These are phyloP conservation scores for Daldinia eschscholtzii DNA, from an alignment of 2,329 filamentous ascomycete genomes.

Conservation along the genomic window DNA sequence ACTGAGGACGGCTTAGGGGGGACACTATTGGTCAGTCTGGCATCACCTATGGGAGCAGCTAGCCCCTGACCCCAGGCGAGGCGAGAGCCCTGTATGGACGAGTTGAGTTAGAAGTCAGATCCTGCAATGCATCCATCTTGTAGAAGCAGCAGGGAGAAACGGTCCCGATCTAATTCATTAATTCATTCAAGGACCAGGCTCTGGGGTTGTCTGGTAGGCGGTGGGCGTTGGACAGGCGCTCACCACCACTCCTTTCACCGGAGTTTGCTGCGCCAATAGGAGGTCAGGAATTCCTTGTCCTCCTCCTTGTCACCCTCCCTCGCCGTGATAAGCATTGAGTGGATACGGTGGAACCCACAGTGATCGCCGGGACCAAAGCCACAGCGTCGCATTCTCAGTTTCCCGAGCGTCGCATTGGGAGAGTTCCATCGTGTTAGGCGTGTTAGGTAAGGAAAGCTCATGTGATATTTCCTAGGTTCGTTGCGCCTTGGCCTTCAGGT, in stretches of 20 bases:
- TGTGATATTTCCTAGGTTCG: conserved; percentile 45
- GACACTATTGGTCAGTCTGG: not conserved
- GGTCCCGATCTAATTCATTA: conserved; percentile 40
- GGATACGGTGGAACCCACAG: conserved; percentile 25
- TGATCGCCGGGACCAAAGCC: conserved; percentile 44
- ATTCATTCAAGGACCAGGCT: conserved; percentile 42
- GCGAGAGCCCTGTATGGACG: conserved; percentile 21
- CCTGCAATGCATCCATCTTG: conserved; percentile 44
- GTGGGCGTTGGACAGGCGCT: conserved; percentile 10
- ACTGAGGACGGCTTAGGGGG: conserved; percentile 1
- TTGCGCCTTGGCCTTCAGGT: conserved; percentile 35
- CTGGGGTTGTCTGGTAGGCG: conserved; percentile 28
- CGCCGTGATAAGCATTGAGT: conserved; percentile 40
- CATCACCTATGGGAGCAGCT: conserved; percentile 11
- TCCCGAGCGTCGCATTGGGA: conserved; percentile 42
- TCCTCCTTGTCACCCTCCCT: conserved; percentile 21
- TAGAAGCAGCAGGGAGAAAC: conserved; percentile 32
- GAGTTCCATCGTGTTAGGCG: conserved; percentile 41
- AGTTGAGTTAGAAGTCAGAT: conserved; percentile 37
- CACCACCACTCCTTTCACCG: conserved; percentile 40
- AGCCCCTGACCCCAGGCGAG: conserved; percentile 29
- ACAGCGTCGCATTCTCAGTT: conserved; percentile 42
- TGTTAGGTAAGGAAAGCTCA: conserved; percentile 45
- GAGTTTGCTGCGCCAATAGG: conserved; percentile 45
- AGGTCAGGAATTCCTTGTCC: conserved; percentile 22